A percentile compares a stretch with the other conserved stretches of the same genome.
phyloP scores from a whole-genome alignment of 2,329 filamentous ascomycete genomes.

The Zasmidium cellare region DNA sequence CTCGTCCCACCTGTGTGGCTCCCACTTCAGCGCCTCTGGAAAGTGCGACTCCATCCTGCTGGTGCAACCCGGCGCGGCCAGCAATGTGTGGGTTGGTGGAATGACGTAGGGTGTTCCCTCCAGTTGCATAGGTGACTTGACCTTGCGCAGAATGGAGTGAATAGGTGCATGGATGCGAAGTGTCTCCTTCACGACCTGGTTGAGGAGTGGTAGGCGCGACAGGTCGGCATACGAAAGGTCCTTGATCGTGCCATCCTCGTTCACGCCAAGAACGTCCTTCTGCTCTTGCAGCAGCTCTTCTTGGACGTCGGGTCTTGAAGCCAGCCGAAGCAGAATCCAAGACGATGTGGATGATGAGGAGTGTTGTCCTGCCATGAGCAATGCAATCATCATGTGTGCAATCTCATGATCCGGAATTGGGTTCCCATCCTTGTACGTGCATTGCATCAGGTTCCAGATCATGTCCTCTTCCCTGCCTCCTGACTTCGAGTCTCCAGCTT shows the following conservation, averaged over 20 bases:
- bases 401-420: constrained; percentile 80
- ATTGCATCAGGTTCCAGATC: constrained; percentile 88
- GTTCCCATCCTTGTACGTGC: constrained; percentile 78
- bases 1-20: constrained; percentile 86
- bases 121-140: constrained; percentile 83
- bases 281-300: constrained; percentile 86
- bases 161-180: constrained; percentile 89
- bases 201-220: constrained; percentile 75
- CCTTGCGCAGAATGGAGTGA: constrained; percentile 90
- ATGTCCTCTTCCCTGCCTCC: constrained; percentile 62
- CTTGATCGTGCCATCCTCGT: constrained; percentile 57
- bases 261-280: constrained; percentile 67
- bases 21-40: constrained; percentile 78
- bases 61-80: constrained; percentile 82
- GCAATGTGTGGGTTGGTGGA: constrained; percentile 75
- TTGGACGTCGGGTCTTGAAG: constrained; percentile 72
- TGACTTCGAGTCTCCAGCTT: constrained; percentile 37
- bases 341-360: constrained; percentile 80
- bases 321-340: constrained; percentile 82
- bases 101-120: constrained; percentile 81
- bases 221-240: constrained; percentile 76
- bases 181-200: constrained; percentile 86
- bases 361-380: constrained; percentile 90
- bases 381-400: constrained; percentile 90
- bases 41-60: constrained; percentile 73